These are phyloP conservation scores for Syncephalastrum racemosum DNA, from an alignment of 371 early-diverging fungal genomes.

Conservation along the genomic window DNA sequence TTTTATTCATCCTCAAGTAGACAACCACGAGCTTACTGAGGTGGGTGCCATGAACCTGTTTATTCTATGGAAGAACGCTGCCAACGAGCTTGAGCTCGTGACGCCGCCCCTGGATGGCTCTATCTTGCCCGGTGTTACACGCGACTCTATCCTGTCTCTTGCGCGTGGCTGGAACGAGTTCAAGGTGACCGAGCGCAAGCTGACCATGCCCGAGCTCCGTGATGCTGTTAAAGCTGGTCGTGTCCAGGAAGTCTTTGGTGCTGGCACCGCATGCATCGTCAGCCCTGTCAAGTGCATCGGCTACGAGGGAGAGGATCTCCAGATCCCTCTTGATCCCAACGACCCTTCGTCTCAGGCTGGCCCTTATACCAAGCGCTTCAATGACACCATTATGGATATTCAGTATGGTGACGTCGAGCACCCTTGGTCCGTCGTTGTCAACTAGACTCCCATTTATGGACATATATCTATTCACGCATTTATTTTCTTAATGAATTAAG, in stretches of 20 bases:
- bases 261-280: constrained; percentile 97
- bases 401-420: constrained; percentile 89
- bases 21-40: constrained; percentile 86
- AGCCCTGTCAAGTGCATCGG: constrained; percentile 86
- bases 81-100: constrained; percentile 80
- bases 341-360: constrained; percentile 84
- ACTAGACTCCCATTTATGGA: constrained; percentile 18
- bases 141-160: constrained; percentile 87
- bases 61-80: constrained; percentile 76
- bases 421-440: constrained; percentile 71
- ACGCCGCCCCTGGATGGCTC: constrained; percentile 96
- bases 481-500: no score
- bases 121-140: constrained; percentile 96
- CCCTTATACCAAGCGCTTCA: constrained; percentile 84
- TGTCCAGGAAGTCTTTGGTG: constrained; percentile 82
- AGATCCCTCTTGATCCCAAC: constrained; percentile 87
- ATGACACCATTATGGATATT: constrained; percentile 87
- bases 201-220: constrained; percentile 84
- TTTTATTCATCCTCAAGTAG: constrained; percentile 7
- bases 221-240: constrained; percentile 75
- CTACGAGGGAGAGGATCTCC: constrained; percentile 68
- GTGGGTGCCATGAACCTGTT: constrained; percentile 98
- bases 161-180: constrained; percentile 87
- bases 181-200: constrained; percentile 83
- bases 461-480: no score